Evolutionary conservation across 164 flowering plant species (phyloP), one percentile per base, ranked within the genome.

Genomic region (Vitis cinerea): DNA sequence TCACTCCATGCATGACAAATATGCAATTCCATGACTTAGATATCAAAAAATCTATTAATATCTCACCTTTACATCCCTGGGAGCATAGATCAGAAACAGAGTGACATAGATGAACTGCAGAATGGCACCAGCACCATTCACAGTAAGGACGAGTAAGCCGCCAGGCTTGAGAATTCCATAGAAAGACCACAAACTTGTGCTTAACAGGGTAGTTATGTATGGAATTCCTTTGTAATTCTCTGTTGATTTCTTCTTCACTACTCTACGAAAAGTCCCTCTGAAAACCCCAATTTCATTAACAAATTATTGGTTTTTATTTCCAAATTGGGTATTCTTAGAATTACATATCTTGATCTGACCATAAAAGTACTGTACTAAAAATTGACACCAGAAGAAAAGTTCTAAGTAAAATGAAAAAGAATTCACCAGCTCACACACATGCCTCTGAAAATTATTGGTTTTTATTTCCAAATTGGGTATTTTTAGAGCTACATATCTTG

Each of bases 91-190:
- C 83, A 93, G 75, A 44, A 83, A 90, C 44, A 93, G 80, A 59
- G 81, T 71, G 67, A 93, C 86, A 67, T 92, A 93, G 55, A 80
- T 72, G 62, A 83, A 69, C 50, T 90, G 87, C 31, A 89, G 51
- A 48, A 73, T 50, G 15, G 84, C 84, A 1, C 98, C 98, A 16
- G 80, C 77, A 4, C 84, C 91, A 71, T 93, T 93, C 54, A 90
- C 90, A 0, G 98, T 86, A 61, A 66, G 65, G 14, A 93, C 63
- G 5, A 89, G 87, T 2, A 84, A 64, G 48, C 88, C 94, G 2
- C 78, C 90, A 0, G 98, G 91, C 76, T 90, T 90, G 16, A 92
- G 82, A 50, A 89, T 47, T 29, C 94, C 98, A 74, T 92, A 93
- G 71, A 81, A 93, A 11, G 84, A 75, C 98, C 98, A 89, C 57